Evolutionary conservation across 192 early-diverging fungal species (phyloP), one percentile per base, ranked within the genome.

Genomic region (Backusella morwellensis): DNA sequence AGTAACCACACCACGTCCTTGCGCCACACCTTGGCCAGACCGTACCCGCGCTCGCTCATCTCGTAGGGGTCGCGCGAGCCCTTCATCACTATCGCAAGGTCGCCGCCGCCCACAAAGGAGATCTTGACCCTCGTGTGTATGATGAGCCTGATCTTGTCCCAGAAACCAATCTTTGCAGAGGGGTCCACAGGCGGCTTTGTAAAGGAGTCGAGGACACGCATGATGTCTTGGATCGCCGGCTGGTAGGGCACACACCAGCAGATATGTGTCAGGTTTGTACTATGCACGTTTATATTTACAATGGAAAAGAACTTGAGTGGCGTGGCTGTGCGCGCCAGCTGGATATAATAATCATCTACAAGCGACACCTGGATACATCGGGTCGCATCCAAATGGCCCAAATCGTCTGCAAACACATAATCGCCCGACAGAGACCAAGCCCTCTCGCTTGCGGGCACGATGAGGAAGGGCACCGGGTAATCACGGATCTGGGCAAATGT

Each of bases 101-200:
- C 81, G 0, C 85, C 83, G 0, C 42, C 59, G 8, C 81, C 80
- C 3, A 80, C 66, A 74, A 85, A 86, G 2, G 70, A 68, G 14
- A 84, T 80, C 26, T 70, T 73, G n/a, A 78, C 74, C 11, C 41
- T 72, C 15, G 84, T 78, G 59, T 86, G 85, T 26, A 86, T 82
- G 56, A 85, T 82, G 0, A 84, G 56, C 19, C 85, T 75, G 32
- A 86, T 69, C 35, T 84, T 84, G 15, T 86, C 85, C 85, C 85
- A 86, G 50, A 86, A 82, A 1, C 85, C 85, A 56, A 85, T 26
- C 12, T 76, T 77, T 14, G 68, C 73, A 1, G 83, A 84, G 0
- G 83, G 85, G 70, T 86, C 85, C 2, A 84, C 77, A 9, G 81
- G 80, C 36, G 85, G 81, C 14, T 82, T 77, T 32, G 83, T 79